Conservation (phyloP, 768 basidiomycete species). For the Udeniomyces megalosporus region DNA sequence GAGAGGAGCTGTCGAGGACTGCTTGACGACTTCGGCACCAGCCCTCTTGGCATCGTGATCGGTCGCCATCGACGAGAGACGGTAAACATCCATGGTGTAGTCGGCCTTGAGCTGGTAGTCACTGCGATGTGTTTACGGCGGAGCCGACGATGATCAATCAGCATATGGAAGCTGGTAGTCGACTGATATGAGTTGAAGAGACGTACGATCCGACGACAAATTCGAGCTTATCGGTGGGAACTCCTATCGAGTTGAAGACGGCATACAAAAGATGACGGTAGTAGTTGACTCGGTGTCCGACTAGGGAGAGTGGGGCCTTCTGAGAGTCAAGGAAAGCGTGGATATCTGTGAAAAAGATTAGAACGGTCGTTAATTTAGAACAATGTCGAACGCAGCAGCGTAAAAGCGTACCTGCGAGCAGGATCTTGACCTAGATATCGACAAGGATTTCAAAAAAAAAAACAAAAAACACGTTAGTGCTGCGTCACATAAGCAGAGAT, state of each 20-base stretch:
- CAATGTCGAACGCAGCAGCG: neutral
- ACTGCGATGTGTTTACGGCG: neutral
- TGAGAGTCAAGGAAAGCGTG: slow-evolving; percentile 96
- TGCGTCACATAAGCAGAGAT: neutral
- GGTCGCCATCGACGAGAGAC: slow-evolving; percentile 72
- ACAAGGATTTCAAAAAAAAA: no score
- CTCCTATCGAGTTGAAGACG: slow-evolving; percentile 75
- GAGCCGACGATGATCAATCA: neutral
- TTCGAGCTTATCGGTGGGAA: slow-evolving; percentile 64
- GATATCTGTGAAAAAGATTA: slow-evolving; percentile 38
- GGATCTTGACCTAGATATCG: slow-evolving; percentile 58
- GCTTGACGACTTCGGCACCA: slow-evolving; percentile 96
- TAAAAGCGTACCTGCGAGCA: slow-evolving; percentile 49
- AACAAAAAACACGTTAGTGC: no score
- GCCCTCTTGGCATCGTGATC: slow-evolving; percentile 98
- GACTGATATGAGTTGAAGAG: neutral
- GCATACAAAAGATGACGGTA: slow-evolving; percentile 67
- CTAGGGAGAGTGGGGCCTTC: slow-evolving; percentile 86
- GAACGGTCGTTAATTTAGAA: neutral
- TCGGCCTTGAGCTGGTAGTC: slow-evolving; percentile 81
- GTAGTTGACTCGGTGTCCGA: slow-evolving; percentile 73
- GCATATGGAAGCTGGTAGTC: neutral
- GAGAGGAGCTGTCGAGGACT: slow-evolving; percentile 76
- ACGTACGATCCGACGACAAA: slow-evolving; percentile 64
- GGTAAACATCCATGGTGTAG: slow-evolving; percentile 91